These are phyloP conservation scores for Penicillium sp. DNA, from an alignment of 2,329 filamentous ascomycete genomes.

Conservation along the genomic window DNA sequence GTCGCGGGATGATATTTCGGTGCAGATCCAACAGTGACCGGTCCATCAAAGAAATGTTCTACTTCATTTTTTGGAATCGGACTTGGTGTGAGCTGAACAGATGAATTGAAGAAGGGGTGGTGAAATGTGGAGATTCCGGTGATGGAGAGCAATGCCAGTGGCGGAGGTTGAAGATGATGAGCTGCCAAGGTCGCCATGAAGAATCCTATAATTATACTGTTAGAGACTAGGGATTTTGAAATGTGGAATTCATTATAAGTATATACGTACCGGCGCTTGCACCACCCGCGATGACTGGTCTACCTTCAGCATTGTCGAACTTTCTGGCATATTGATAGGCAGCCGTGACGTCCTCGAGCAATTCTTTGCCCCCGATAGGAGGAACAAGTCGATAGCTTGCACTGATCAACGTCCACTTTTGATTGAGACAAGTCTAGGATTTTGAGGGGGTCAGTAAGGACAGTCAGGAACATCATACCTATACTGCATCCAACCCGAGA, in stretches of 20 bases:
- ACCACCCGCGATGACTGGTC: background rate
- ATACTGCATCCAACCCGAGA: background rate
- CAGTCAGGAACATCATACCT: background rate
- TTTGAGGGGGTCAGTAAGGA: background rate
- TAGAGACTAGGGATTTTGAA: too few relatives aligned
- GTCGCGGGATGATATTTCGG: background rate
- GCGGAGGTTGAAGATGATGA: constrained; percentile 3
- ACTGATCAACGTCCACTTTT: constrained; percentile 1
- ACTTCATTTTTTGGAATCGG: background rate
- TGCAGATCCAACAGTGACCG: background rate
- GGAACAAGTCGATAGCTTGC: background rate
- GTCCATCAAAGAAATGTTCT: background rate
- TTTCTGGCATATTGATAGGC: background rate
- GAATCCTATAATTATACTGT: background rate
- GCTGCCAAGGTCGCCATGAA: background rate
- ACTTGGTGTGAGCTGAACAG: background rate
- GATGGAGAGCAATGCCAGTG: background rate
- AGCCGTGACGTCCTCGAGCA: constrained; percentile 2
- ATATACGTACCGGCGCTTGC: background rate
- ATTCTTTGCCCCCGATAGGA: background rate
- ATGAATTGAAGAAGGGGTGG: constrained; percentile 2
- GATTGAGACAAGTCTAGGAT: background rate
- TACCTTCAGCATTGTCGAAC: background rate
- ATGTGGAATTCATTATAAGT: too few relatives aligned
- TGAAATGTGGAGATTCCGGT: constrained; percentile 1